Evolutionary conservation across 2,329 filamentous ascomycete genomes (phyloP), one percentile per base, ranked within the genome.

Genomic region (Neoascochyta sp.): DNA sequence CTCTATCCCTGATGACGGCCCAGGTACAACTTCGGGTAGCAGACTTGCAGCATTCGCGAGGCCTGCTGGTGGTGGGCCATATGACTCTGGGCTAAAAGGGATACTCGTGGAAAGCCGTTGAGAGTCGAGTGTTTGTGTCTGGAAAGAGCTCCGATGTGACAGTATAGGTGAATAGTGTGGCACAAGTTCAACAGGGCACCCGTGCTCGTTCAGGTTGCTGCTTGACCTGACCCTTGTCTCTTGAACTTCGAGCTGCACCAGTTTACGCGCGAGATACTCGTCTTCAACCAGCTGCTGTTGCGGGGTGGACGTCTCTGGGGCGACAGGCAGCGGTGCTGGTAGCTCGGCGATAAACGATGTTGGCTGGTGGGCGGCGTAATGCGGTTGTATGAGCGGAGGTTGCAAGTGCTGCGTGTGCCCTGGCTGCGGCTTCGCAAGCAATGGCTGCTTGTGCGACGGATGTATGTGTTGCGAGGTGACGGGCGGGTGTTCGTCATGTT

Each of bases 251-350:
- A 60, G 36, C 6, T 53, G 36, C 13, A 50, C 45, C 9, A 61
- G 33, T 24, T 41, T 50, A 16, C 42, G 49, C 12, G 56, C 57
- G 7, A 61, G 42, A 14, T 47, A 30, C 34, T 54, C 51, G 34
- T 61, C 57, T 20, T 58, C 46, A 13, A 35, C 54, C 15, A 60
- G 22, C 17, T 61, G 55, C 27, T 52, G 38, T n/a, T 43, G 30
- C 3, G 54, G 22, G 9, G 55, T 57, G 9, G 44, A 43, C 6
- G 52, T 59, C 10, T 35, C 41, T 19, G 50, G 53, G 9, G 44
- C 47, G 18, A 44, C 24, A n/a, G 55, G 52, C 16, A 52, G 24
- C 5, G 53, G 45, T 2, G 55, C 51, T 11, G 52, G 47, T 4
- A 61, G 39, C 30, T 60, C 56, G 26, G 54, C 52, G 18, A 59